Percentiles rank a stretch among this genome's conserved stretches.
phyloP scores from a whole-genome alignment of 176 grass and related monocot genomes.

The Hordeum marinum region DNA sequence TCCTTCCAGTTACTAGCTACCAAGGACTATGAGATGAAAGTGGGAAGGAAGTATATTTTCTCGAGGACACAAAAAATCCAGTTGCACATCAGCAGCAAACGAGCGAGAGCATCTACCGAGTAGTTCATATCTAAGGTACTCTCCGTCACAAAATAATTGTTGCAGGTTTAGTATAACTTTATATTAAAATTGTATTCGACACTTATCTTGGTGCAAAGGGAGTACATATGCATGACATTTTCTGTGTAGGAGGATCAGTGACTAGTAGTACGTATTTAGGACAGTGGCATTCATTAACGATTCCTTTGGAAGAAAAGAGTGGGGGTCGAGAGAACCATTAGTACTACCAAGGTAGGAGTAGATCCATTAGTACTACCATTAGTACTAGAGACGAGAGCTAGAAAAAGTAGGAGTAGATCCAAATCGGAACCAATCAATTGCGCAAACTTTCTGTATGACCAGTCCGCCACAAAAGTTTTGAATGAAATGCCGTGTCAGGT shows the following conservation, averaged over 20 bases:
- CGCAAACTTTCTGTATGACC: not conserved
- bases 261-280: not conserved
- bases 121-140: not conserved
- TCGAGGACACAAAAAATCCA: not conserved
- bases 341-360: too few relatives aligned
- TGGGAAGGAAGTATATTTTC: not conserved
- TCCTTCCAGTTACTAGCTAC: not conserved
- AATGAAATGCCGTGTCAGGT: slow-evolving; percentile 15
- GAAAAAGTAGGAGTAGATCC: not conserved
- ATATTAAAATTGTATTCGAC: too few relatives aligned
- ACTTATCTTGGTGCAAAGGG: too few relatives aligned
- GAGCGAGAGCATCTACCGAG: not conserved
- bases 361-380: too few relatives aligned
- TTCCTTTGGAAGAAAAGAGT: not conserved
- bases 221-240: not conserved
- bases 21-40: not conserved
- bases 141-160: too few relatives aligned
- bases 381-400: too few relatives aligned
- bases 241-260: not conserved
- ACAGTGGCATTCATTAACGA: not conserved
- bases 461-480: not conserved
- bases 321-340: not conserved
- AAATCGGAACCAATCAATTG: slow-evolving; percentile 12
- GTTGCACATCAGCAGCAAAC: not conserved
- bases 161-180: too few relatives aligned